A percentile compares a stretch with the other conserved stretches of the same genome.
phyloP scores from a whole-genome alignment of 495 filamentous ascomycete species.

The Chaetomium tenue region DNA sequence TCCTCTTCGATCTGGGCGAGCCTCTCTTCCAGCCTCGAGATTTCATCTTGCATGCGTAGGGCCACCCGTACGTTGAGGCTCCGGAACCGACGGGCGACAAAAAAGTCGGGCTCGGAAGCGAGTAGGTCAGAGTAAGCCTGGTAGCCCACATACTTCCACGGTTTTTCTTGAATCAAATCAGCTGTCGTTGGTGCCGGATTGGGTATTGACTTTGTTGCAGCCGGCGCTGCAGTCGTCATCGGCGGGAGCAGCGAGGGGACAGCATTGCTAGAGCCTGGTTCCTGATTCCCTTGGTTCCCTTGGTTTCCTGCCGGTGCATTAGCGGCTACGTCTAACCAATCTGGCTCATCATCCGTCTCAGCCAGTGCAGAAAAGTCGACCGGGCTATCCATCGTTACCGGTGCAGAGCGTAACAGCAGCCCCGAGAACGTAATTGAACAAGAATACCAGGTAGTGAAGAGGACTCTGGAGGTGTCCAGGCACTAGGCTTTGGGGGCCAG shows the following conservation, averaged over 20 bases:
- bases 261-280: too few species aligned
- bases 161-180: neutral
- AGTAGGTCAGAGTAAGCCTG: neutral
- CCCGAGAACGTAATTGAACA: neutral
- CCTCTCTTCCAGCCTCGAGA: neutral
- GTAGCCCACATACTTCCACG: neutral
- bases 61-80: neutral
- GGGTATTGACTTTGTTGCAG: too few species aligned
- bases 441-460: too few species aligned
- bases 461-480: too few species aligned
- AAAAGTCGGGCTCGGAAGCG: neutral
- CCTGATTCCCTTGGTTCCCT: too few species aligned
- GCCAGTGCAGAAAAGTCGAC: neutral
- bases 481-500: too few species aligned
- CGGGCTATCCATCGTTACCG: neutral
- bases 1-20: neutral
- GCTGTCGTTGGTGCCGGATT: neutral
- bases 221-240: too few species aligned
- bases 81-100: neutral
- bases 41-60: neutral
- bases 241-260: too few species aligned
- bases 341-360: neutral
- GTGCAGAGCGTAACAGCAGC: neutral
- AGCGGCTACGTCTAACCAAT: neutral
- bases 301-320: neutral